phyloP scores from a whole-genome alignment of 2,329 filamentous ascomycete species.

The Helicocarpus griseus region DNA sequence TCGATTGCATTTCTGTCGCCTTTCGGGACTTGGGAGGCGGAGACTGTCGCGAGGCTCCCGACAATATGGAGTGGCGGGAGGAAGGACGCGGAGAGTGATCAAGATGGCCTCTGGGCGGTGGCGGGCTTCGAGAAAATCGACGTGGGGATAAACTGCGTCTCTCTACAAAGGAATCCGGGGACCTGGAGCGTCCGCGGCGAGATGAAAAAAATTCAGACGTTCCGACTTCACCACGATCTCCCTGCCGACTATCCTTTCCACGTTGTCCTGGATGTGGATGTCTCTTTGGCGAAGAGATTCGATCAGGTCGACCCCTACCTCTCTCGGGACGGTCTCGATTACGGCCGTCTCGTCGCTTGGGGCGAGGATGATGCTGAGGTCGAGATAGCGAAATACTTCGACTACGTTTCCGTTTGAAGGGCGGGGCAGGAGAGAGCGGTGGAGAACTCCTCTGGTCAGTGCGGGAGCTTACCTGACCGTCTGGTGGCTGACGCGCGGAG shows the following conservation, averaged over 20 bases:
- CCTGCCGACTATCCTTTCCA: slow-evolving; percentile 22
- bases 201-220: slow-evolving; percentile 19
- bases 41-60: slow-evolving; percentile 24
- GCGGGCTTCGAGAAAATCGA: slow-evolving; percentile 20
- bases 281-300: slow-evolving; percentile 23
- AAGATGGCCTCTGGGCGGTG: slow-evolving; percentile 12
- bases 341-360: slow-evolving; percentile 26
- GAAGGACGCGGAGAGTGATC: slow-evolving; percentile 23
- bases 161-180: slow-evolving; percentile 20
- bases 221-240: slow-evolving; percentile 15
- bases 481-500: slow-evolving; percentile 13
- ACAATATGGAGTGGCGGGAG: slow-evolving; percentile 27
- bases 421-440: slow-evolving; percentile 20
- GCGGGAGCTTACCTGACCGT: slow-evolving; percentile 13
- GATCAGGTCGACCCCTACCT: slow-evolving; percentile 26
- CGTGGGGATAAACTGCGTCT: slow-evolving; percentile 19
- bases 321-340: slow-evolving; percentile 28
- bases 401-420: slow-evolving; percentile 31
- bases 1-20: slow-evolving; percentile 19
- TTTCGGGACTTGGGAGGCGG: slow-evolving; percentile 16
- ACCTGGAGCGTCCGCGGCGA: slow-evolving; percentile 22
- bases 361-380: slow-evolving; percentile 19
- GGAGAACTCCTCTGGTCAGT: slow-evolving; percentile 20
- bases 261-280: slow-evolving; percentile 24
- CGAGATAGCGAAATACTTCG: slow-evolving; percentile 31